These are phyloP conservation scores for Penicillium glabrum DNA, from an alignment of 2,329 filamentous ascomycete species.

Conservation along the genomic window DNA sequence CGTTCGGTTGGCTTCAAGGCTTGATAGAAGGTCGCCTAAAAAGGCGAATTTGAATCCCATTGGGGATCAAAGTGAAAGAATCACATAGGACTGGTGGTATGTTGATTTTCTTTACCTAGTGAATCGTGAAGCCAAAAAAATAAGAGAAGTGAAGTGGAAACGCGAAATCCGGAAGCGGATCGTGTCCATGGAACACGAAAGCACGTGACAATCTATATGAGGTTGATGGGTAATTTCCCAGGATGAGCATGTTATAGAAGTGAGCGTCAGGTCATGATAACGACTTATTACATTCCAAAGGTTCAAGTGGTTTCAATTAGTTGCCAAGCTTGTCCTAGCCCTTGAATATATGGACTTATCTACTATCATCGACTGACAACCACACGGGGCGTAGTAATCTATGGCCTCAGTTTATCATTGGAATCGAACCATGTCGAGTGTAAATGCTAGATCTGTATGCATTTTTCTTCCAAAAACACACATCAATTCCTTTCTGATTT, in stretches of 20 bases:
- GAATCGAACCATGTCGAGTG: not conserved
- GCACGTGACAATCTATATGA: not conserved
- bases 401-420: not conserved
- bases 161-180: not conserved
- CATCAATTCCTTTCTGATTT: not conserved
- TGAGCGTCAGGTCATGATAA: too few relatives aligned
- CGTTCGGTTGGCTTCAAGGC: conserved; percentile 55
- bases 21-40: conserved; percentile 72
- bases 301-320: too few relatives aligned
- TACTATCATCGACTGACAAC: too few relatives aligned
- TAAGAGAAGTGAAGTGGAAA: not conserved
- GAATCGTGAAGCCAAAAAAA: not conserved
- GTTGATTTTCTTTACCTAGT: not conserved
- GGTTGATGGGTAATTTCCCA: not conserved
- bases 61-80: not conserved
- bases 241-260: not conserved
- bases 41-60: conserved; percentile 61
- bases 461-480: not conserved
- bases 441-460: not conserved
- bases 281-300: too few relatives aligned
- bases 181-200: not conserved
- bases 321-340: too few relatives aligned
- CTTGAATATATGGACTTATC: too few relatives aligned
- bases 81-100: not conserved
- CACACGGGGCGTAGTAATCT: too few relatives aligned